Conservation (phyloP, 176 grass and related monocot species). For the Puccinellia tenuiflora region DNA sequence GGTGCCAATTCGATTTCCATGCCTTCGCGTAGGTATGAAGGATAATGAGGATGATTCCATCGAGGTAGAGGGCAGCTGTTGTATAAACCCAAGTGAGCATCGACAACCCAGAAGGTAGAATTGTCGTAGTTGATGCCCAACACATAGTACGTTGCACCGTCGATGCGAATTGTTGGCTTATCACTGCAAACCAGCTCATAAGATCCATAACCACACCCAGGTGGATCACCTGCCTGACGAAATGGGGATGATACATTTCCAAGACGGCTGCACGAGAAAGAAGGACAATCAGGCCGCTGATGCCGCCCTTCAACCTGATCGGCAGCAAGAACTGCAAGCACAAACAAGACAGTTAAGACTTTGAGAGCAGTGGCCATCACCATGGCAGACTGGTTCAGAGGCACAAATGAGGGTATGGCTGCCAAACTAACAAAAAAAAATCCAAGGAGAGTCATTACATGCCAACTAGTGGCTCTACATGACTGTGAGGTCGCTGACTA, state of each 20-base stretch:
- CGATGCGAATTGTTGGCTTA: background rate
- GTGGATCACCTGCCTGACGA: background rate
- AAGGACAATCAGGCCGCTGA: no score
- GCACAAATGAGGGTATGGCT: no score
- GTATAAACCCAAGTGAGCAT: background rate
- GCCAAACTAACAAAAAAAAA: no score
- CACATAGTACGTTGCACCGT: background rate
- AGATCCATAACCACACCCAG: background rate
- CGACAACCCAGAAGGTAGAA: background rate
- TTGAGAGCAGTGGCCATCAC: no score
- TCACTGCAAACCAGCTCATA: background rate
- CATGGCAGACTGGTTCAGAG: no score
- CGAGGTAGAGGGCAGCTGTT: background rate
- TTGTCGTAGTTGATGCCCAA: background rate
- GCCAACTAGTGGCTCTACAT: no score
- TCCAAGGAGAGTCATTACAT: no score
- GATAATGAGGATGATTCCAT: background rate
- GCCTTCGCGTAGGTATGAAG: no score
- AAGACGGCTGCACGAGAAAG: background rate
- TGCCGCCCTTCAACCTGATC: no score
- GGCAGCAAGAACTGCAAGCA: no score
- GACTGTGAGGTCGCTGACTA: no score
- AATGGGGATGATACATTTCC: background rate
- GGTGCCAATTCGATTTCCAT: background rate
- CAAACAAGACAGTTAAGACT: no score